Conservation (phyloP, 192 early-diverging fungal genomes). For the Coemansia sp. region DNA sequence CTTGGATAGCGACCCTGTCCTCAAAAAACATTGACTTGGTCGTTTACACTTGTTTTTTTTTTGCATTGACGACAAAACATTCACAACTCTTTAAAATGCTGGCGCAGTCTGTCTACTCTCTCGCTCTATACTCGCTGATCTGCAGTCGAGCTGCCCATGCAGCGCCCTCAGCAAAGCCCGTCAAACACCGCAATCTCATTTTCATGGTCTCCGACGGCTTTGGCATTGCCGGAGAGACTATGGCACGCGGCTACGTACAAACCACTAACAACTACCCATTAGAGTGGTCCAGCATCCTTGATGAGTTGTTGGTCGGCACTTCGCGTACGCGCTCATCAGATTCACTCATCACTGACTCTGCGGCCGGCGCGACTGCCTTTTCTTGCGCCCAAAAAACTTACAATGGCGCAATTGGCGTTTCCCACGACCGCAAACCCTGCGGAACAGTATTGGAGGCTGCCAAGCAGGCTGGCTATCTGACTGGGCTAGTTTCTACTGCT, state of each 20-base stretch:
- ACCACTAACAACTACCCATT: background rate
- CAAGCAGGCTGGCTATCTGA: constrained; percentile 47
- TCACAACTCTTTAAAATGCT: background rate
- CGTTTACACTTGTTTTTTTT: background rate
- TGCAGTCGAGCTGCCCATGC: background rate
- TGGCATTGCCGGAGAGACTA: constrained; percentile 60
- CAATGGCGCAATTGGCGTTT: constrained; percentile 60
- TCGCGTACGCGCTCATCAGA: constrained; percentile 56
- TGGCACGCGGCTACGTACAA: constrained; percentile 54
- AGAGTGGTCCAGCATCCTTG: constrained; percentile 47
- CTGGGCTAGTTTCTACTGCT: constrained; percentile 61
- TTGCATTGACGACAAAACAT: background rate
- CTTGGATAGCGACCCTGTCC: background rate
- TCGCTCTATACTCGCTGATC: background rate
- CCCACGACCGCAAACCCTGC: constrained; percentile 46
- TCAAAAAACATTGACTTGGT: background rate
- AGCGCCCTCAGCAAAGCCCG: background rate
- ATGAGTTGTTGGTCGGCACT: constrained; percentile 54
- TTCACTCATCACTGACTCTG: constrained; percentile 62
- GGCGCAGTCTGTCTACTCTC: background rate
- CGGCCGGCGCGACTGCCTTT: constrained; percentile 64
- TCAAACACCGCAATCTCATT: constrained; percentile 52
- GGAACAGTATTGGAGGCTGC: constrained; percentile 65
- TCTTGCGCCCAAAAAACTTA: constrained; percentile 58
- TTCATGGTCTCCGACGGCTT: constrained; percentile 68